Evolutionary conservation across 2,329 filamentous ascomycete species (phyloP).

Genomic region (Gaeumannomyces tritici): DNA sequence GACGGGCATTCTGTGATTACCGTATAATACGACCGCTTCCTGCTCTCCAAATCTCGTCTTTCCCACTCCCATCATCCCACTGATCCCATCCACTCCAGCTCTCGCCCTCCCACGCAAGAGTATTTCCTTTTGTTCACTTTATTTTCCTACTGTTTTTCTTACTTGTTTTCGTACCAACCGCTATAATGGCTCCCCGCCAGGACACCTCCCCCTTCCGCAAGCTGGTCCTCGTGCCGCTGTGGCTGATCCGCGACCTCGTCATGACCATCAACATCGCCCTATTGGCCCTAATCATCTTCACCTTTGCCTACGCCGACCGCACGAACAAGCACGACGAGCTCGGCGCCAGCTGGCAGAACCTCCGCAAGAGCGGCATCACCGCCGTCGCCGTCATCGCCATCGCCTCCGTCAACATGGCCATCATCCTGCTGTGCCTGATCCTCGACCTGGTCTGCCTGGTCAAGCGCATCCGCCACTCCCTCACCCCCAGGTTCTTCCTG

Average conservation of each 20-base stretch:
- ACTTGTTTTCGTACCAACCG: background rate
- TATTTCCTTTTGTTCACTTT: no score
- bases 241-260: constrained; percentile 20
- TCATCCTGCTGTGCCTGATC: constrained; percentile 17
- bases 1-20: no score
- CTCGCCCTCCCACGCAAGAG: no score
- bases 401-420: constrained; percentile 13
- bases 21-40: no score
- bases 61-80: no score
- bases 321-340: constrained; percentile 10
- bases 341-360: constrained; percentile 2
- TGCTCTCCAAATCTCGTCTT: no score
- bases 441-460: constrained; percentile 22
- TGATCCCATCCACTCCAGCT: no score
- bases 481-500: constrained; percentile 22
- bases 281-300: constrained; percentile 13
- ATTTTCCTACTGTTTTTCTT: no score
- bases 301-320: constrained; percentile 8
- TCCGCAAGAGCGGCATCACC: constrained; percentile 8
- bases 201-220: constrained; percentile 23
- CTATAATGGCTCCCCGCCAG: constrained; percentile 14
- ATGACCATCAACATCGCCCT: constrained; percentile 16
- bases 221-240: constrained; percentile 23
- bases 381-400: constrained; percentile 12
- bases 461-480: constrained; percentile 19